phyloP scores from a whole-genome alignment of 2,329 filamentous ascomycete genomes.

The Hypoxylon sp. region DNA sequence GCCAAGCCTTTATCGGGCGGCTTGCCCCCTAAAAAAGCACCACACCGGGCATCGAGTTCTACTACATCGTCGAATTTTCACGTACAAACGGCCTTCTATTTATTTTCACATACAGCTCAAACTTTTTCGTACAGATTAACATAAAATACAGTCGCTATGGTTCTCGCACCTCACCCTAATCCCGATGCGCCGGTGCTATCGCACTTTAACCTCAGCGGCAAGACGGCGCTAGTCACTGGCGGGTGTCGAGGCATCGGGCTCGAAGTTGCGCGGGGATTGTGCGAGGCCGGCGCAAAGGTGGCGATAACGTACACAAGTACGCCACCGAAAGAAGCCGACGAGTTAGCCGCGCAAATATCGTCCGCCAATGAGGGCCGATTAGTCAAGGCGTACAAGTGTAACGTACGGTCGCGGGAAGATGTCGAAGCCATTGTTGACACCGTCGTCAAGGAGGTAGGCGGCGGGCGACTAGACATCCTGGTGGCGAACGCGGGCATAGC shows the following conservation, averaged over 20 bases:
- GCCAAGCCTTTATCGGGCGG: conserved; percentile 18
- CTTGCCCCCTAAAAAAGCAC: conserved; percentile 24
- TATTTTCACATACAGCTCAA: not conserved
- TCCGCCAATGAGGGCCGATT: conserved; percentile 39
- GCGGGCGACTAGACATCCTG: conserved; percentile 58
- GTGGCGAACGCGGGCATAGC: conserved; percentile 62
- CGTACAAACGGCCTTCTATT: not conserved
- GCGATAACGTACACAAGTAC: conserved; percentile 55
- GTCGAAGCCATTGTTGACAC: conserved; percentile 54
- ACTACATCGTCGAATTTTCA: not conserved
- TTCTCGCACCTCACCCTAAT: conserved; percentile 53
- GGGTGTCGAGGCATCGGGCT: conserved; percentile 54
- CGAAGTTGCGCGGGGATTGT: conserved; percentile 52
- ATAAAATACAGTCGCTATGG: conserved; percentile 42
- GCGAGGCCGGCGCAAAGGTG: conserved; percentile 52
- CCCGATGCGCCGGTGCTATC: conserved; percentile 53
- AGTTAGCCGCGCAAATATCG: conserved; percentile 48
- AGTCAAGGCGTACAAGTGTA: conserved; percentile 57
- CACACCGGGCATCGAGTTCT: not conserved
- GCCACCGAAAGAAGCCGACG: conserved; percentile 47
- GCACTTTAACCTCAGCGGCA: conserved; percentile 53
- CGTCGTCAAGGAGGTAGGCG: conserved; percentile 57
- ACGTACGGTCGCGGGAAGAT: conserved; percentile 54
- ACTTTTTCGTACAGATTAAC: not conserved
- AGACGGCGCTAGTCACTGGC: conserved; percentile 53